Conservation (phyloP, 345 rosid genomes). For the Ceriops decandra region DNA sequence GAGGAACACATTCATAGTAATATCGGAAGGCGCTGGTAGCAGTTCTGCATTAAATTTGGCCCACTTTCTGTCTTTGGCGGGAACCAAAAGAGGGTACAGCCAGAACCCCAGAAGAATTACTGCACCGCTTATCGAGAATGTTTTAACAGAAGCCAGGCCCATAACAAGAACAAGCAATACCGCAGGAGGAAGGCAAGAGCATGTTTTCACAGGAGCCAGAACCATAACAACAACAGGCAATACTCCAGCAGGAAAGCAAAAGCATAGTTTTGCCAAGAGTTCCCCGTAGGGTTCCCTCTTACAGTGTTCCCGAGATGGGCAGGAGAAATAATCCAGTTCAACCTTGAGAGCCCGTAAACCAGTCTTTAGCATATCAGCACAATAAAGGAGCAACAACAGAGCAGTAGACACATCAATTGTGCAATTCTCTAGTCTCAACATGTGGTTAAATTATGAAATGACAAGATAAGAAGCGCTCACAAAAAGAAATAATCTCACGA, state of each 20-base stretch:
- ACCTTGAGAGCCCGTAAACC: too few relatives aligned
- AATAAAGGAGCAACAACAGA: too few relatives aligned
- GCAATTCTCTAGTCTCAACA: too few relatives aligned
- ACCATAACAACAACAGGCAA: slow-evolving; percentile 76
- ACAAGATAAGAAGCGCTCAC: too few relatives aligned
- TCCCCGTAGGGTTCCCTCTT: too few relatives aligned
- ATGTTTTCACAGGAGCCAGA: slow-evolving; percentile 53
- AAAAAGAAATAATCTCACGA: too few relatives aligned
- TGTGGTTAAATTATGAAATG: too few relatives aligned
- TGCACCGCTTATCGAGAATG: slow-evolving; percentile 55
- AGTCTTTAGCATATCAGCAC: too few relatives aligned
- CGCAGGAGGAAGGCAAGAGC: slow-evolving; percentile 71
- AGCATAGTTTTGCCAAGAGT: slow-evolving; percentile 4
- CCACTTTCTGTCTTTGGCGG: slow-evolving; percentile 57
- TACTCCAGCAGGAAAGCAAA: slow-evolving; percentile 64
- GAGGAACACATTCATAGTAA: slow-evolving; percentile 8
- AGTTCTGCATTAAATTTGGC: slow-evolving; percentile 31
- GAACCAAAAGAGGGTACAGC: slow-evolving; percentile 47
- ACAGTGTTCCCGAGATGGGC: too few relatives aligned
- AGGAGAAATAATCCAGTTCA: too few relatives aligned
- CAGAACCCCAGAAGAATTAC: slow-evolving; percentile 55
- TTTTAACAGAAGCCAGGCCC: slow-evolving; percentile 62
- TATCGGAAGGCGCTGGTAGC: slow-evolving; percentile 12
- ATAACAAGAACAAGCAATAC: slow-evolving; percentile 66
- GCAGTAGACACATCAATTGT: too few relatives aligned